Evolutionary conservation across 352 stramenopile genomes (phyloP).

Genomic region (Blastocystis sp.): DNA sequence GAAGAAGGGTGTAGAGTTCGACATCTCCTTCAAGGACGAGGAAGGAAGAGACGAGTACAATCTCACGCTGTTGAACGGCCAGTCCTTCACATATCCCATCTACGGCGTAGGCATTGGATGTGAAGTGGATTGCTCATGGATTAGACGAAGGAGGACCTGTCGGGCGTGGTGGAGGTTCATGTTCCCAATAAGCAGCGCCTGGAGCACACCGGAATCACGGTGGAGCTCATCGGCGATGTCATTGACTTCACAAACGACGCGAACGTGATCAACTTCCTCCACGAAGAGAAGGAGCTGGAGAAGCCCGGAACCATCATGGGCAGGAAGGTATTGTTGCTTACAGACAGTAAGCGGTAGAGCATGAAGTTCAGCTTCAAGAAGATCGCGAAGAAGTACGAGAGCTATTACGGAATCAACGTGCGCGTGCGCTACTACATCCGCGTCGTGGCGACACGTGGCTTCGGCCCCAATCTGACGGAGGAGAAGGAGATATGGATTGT

Average conservation of each 20-base stretch:
- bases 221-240: conserved; percentile 80
- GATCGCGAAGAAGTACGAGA: conserved; percentile 90
- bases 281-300: conserved; percentile 84
- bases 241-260: conserved; percentile 75
- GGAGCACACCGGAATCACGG: conserved; percentile 90
- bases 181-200: conserved; percentile 85
- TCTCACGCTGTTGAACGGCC: conserved; percentile 7
- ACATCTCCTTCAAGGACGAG: conserved; percentile 66
- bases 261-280: conserved; percentile 86
- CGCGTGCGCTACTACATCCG: conserved; percentile 90
- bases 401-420: conserved; percentile 91
- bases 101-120: conserved; percentile 9
- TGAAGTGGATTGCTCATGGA: background rate
- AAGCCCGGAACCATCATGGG: conserved; percentile 79
- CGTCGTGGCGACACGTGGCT: conserved; percentile 76
- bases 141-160: conserved; percentile 73
- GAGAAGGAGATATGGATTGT: conserved; percentile 88
- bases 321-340: conserved; percentile 70
- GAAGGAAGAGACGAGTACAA: conserved; percentile 33
- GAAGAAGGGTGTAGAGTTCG: conserved; percentile 66
- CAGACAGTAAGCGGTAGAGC: conserved; percentile 62
- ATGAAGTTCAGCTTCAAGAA: conserved; percentile 89
- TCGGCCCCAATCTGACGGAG: conserved; percentile 82
- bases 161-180: conserved; percentile 76
- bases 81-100: conserved; percentile 62